Conservation (phyloP, 345 rosid species). For the Gynandropsis gynandra region DNA sequence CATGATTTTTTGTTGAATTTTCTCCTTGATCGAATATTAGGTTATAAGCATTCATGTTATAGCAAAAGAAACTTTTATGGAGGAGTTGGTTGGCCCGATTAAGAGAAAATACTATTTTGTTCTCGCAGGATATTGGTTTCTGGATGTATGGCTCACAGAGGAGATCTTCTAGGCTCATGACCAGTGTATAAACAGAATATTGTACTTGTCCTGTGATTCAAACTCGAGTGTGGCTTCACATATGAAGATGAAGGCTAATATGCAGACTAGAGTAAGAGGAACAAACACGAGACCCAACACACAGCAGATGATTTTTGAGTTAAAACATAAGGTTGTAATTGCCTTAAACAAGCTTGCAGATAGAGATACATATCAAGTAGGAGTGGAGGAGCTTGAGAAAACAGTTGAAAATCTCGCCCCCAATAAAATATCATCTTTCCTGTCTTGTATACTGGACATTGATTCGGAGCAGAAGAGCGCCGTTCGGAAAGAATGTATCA, state of each 20-base stretch:
- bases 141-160: not conserved
- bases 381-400: slow-evolving; percentile 71
- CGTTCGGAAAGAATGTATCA: slow-evolving; percentile 62
- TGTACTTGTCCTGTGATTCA: too few species aligned
- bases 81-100: too few species aligned
- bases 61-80: too few species aligned
- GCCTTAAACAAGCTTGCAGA: slow-evolving; percentile 86
- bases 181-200: slow-evolving; percentile 8
- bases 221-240: not conserved
- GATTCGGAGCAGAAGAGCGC: slow-evolving; percentile 67
- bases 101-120: not conserved
- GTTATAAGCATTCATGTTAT: too few species aligned
- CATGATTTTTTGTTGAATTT: not conserved
- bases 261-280: slow-evolving; percentile 39
- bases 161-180: slow-evolving; percentile 3
- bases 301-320: slow-evolving; percentile 53
- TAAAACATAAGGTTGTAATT: slow-evolving; percentile 57
- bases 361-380: slow-evolving; percentile 79
- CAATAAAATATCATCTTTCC: slow-evolving; percentile 50
- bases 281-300: slow-evolving; percentile 33
- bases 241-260: slow-evolving; percentile 37
- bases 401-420: slow-evolving; percentile 50
- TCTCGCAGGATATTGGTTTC: slow-evolving; percentile 10
- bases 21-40: not conserved
- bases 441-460: slow-evolving; percentile 73